Evolutionary conservation across 2,329 filamentous ascomycete species (phyloP), one percentile per base, ranked within the genome.

Genomic region (Exophiala spinifera): DNA sequence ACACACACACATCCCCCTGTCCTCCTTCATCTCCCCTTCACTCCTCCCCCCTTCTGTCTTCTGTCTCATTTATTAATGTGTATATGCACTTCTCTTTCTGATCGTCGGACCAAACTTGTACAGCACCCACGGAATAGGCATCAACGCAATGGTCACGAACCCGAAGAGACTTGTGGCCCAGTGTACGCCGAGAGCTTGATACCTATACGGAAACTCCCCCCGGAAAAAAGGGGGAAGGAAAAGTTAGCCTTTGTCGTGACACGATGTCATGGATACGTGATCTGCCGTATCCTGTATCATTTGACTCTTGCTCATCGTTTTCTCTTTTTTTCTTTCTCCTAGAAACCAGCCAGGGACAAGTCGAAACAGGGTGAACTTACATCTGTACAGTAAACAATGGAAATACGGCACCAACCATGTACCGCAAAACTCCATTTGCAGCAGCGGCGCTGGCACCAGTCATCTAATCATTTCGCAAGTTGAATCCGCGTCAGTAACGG

Each of bases 91-190:
- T 55, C 63, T 70, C 40, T 55, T 63, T 57, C 74, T 65, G 59
- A 77, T 60, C 25, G 15, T 61, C 50, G 67, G 67, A 0, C 74
- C 74, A 62, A 64, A 75, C 28, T 60, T 68, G 67, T 70, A 77
- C 45, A 78, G 59, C 53, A 77, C 56, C 48, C 74, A 70, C 1
- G 76, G 75, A 17, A 75, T 70, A 2, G 74, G 74, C 6, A 76
- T 55, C 31, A 70, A 58, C 0, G 55, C 63, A 13, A 67, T 42
- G 6, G 66, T 64, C 20, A 71, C 51, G 40, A 71, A 70, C 1
- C 62, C 69, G n/a, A 71, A 61, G 3, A 70, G 57, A 49, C 63
- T 67, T 5, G 62, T 64, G 2, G 68, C 67, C 69, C 69, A 71
- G n/a, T 55, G 61, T 28, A 64, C 64, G 8, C 66, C 67, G 49